Conservation (phyloP, 1,284 basidiomycete genomes). For the Golubevia sp. region DNA sequence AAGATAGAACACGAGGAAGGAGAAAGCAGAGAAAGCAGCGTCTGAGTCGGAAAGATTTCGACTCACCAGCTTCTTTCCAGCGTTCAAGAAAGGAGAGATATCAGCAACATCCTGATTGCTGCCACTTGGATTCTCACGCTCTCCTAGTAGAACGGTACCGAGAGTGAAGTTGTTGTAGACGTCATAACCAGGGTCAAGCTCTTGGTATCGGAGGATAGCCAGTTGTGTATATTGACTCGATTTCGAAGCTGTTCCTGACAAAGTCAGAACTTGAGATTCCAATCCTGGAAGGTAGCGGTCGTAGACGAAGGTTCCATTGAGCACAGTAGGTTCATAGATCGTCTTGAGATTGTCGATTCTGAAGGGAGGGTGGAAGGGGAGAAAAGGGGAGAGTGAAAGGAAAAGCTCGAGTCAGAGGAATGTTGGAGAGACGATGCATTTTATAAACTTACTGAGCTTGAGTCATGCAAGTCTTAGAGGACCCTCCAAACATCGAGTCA, state of each 20-base stretch:
- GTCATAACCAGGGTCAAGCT: slow-evolving; percentile 6
- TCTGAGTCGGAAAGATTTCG: no score
- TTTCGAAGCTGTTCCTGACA: slow-evolving; percentile 11
- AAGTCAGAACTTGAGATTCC: slow-evolving; percentile 4
- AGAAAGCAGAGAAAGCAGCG: no score
- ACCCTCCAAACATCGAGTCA: slow-evolving; percentile 4
- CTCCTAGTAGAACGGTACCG: slow-evolving; percentile 15
- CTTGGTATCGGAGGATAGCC: slow-evolving; percentile 2
- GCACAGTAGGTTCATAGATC: not conserved
- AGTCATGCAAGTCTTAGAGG: not conserved
- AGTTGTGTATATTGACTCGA: slow-evolving; percentile 2
- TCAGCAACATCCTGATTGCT: slow-evolving; percentile 20
- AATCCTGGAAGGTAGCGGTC: slow-evolving; percentile 12
- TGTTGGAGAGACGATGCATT: no score
- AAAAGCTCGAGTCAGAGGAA: no score
- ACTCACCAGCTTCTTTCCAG: slow-evolving; percentile 34
- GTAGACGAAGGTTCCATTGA: slow-evolving; percentile 12
- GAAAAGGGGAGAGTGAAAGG: no score
- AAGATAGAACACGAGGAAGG: no score
- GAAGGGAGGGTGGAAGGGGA: no score
- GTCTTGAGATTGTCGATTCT: slow-evolving; percentile 4
- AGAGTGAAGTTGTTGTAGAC: slow-evolving; percentile 12
- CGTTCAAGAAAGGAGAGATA: slow-evolving; percentile 18
- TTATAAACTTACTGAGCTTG: not conserved
- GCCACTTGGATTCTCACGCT: slow-evolving; percentile 4